Percentiles rank a stretch among this genome's conserved stretches.
phyloP scores from a whole-genome alignment of 2,329 filamentous ascomycete genomes.

The Elsinoe necatrix region DNA sequence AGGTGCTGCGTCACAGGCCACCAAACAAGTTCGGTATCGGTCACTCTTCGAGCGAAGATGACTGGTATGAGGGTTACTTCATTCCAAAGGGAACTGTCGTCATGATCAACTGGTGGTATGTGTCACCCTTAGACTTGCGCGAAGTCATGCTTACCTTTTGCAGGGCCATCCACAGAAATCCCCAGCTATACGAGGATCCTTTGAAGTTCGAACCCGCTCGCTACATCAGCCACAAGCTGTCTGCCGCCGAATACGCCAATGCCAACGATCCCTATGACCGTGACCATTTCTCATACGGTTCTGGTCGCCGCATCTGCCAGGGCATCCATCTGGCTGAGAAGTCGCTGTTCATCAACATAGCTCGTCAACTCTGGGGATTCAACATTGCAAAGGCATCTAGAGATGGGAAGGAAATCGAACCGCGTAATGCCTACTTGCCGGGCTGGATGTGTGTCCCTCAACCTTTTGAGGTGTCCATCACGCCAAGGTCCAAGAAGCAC shows the following conservation, averaged over 20 bases:
- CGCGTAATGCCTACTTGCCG: constrained; percentile 18
- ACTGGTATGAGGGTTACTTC: constrained; percentile 32
- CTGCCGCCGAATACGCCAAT: constrained; percentile 29
- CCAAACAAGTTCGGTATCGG: constrained; percentile 36
- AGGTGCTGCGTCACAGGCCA: constrained; percentile 50
- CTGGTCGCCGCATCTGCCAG: constrained; percentile 30
- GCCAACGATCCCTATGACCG: constrained; percentile 26
- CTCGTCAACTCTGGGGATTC: constrained; percentile 31
- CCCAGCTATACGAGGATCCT: constrained; percentile 24
- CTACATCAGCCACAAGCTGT: constrained; percentile 20
- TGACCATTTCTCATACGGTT: constrained; percentile 32
- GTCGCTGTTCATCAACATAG: constrained; percentile 30
- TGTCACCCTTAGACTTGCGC: not conserved
- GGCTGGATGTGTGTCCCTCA: constrained; percentile 29
- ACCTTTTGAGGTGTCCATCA: constrained; percentile 28
- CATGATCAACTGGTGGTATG: constrained; percentile 30
- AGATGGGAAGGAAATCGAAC: constrained; percentile 24
- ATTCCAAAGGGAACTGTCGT: constrained; percentile 30
- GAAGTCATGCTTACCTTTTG: constrained; percentile 17
- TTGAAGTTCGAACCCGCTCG: constrained; percentile 26
- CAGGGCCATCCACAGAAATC: constrained; percentile 27
- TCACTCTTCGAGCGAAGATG: constrained; percentile 30
- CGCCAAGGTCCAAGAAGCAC: constrained; percentile 19
- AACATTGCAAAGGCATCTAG: constrained; percentile 25
- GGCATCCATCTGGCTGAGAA: constrained; percentile 32